These are phyloP conservation scores for Raphanus sativus DNA, from an alignment of 345 rosid genomes.

Conservation along the genomic window DNA sequence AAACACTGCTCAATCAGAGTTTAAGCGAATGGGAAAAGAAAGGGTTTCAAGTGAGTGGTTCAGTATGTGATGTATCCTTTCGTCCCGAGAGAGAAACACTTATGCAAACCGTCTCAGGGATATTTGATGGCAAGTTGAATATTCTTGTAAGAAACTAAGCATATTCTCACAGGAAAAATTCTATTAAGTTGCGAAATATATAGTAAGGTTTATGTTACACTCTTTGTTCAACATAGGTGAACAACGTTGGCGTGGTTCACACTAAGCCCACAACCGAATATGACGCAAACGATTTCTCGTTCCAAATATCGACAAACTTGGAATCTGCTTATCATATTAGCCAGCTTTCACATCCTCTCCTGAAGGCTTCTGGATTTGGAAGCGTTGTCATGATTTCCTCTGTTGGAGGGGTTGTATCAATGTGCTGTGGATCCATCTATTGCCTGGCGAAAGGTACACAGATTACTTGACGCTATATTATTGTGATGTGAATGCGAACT, in stretches of 20 bases:
- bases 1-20: slow-evolving; percentile 21
- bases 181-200: neutral
- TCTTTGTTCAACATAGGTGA: slow-evolving; percentile 36
- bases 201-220: neutral
- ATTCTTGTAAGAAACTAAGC: slow-evolving; percentile 22
- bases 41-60: slow-evolving; percentile 31
- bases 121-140: slow-evolving; percentile 26
- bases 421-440: slow-evolving; percentile 36
- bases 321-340: slow-evolving; percentile 51
- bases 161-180: neutral
- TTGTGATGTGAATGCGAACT: neutral
- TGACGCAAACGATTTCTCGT: slow-evolving; percentile 44
- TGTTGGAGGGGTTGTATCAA: slow-evolving; percentile 31
- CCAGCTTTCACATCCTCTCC: slow-evolving; percentile 51
- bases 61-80: slow-evolving; percentile 27
- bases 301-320: slow-evolving; percentile 43
- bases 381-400: slow-evolving; percentile 53
- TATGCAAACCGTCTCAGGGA: neutral
- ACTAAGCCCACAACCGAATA: slow-evolving; percentile 45
- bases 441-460: slow-evolving; percentile 43
- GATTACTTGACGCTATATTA: neutral
- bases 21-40: slow-evolving; percentile 22
- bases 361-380: slow-evolving; percentile 53
- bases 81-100: slow-evolving; percentile 21
- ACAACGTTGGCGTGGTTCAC: slow-evolving; percentile 45